These are phyloP conservation scores for Penicillium sp. DNA, from an alignment of 2,329 filamentous ascomycete genomes.

Conservation along the genomic window DNA sequence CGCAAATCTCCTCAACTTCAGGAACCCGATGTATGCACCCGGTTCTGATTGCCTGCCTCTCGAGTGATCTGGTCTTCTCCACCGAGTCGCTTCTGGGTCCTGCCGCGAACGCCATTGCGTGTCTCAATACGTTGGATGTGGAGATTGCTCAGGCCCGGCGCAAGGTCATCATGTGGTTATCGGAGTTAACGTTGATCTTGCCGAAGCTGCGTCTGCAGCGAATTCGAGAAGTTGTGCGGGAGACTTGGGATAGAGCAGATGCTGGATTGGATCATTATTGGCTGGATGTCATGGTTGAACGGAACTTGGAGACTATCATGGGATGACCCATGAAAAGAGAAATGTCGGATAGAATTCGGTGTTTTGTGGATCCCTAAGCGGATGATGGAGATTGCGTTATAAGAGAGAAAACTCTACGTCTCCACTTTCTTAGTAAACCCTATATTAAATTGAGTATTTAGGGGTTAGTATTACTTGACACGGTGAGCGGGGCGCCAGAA, in stretches of 20 bases:
- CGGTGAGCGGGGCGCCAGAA: constrained; percentile 20
- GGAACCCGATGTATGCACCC: constrained; percentile 21
- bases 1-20: constrained; percentile 19
- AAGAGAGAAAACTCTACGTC: too few species aligned
- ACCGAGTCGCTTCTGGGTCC: constrained; percentile 16
- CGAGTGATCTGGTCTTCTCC: constrained; percentile 22
- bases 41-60: constrained; percentile 18
- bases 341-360: too few species aligned
- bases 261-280: constrained; percentile 15
- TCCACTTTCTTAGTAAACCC: too few species aligned
- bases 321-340: too few species aligned
- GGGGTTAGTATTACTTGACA: constrained; percentile 2
- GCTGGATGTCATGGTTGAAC: constrained; percentile 22
- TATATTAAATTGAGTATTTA: not conserved
- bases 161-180: constrained; percentile 18
- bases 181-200: constrained; percentile 18
- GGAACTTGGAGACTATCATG: constrained; percentile 22
- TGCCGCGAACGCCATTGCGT: constrained; percentile 14
- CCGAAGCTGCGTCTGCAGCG: constrained; percentile 21
- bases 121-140: constrained; percentile 18
- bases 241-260: constrained; percentile 20
- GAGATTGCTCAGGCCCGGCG: constrained; percentile 21
- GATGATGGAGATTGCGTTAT: too few species aligned
- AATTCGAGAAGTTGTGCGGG: constrained; percentile 16
- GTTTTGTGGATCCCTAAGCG: too few species aligned